Base-by-base conservation (phyloP, 345 rosid genomes). In the Bruguiera parviflora region DNA sequence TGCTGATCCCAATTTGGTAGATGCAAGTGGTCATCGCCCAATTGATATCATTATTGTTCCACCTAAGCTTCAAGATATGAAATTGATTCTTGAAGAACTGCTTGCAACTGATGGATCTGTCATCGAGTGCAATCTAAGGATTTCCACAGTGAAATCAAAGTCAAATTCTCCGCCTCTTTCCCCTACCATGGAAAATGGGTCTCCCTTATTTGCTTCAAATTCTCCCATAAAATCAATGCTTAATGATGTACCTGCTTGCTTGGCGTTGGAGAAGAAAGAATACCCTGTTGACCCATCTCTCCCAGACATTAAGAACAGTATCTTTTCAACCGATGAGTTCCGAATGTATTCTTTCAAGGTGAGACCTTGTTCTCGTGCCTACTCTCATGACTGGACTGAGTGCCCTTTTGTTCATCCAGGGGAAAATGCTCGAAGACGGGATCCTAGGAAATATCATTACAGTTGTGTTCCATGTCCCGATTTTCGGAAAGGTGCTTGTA, bases 371-470 rank as follows among this genome's bases (percentile, higher is more conserved):
- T 91, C 97, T 0, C 90, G 98, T 31, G 97, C 98, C 0, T 94
- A 94, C 65, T 94, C 98, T 5, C 98, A 94, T 72, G 98, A 94
- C 73, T 94, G 98, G 98, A 94, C 98, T 0, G 98, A 94, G 80
- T 94, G 98, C 66, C 98, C 98, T 7, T 94, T 94, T 79, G 98
- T 91, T 60, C 98, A 94, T 62, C 98, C 98, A 0, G 98, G 98
- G 5, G 98, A 94, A 59, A 94, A 94, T 78, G 98, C 98, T 33
- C 85, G 98, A 66, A 87, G 98, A 75, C 85, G 98, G 76, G 98
- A 94, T 77, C 98, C 97, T 1, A 86, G 98, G 77, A 94, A 94
- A 88, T 94, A 82, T 53, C 97, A 94, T 57, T 94, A 94, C 71
- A 94, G 98, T 68, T 94, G 98, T 33, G 97, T 94, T 5, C 98